A percentile compares a stretch with the other conserved stretches of the same genome.
Evolutionary conservation across 2,329 filamentous ascomycete species (phyloP).

Genomic region (Nannizzia gypsea): DNA sequence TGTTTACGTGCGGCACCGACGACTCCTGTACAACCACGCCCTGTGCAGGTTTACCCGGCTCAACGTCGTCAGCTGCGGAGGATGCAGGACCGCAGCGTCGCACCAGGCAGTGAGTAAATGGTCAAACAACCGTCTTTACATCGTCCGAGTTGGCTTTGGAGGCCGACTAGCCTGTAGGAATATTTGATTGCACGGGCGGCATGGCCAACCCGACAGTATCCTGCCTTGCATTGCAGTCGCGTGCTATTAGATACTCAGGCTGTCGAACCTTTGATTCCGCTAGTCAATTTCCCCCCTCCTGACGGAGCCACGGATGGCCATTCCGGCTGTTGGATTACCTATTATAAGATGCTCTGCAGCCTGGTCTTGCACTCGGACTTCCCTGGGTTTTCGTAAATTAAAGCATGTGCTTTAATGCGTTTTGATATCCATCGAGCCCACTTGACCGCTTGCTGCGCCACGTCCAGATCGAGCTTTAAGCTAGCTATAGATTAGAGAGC

Average conservation of each 20-base stretch:
- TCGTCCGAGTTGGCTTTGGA: background rate
- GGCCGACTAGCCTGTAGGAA: background rate
- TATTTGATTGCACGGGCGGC: background rate
- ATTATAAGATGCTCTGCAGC: background rate
- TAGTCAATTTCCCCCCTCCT: background rate
- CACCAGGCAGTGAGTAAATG: background rate
- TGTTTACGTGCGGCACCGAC: background rate
- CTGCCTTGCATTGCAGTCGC: background rate
- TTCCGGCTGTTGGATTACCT: background rate
- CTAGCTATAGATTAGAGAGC: background rate
- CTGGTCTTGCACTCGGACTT: background rate
- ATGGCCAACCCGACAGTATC: background rate
- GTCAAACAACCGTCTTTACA: background rate
- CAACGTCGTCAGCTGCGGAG: background rate
- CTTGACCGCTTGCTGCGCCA: background rate
- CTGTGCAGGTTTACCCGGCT: background rate
- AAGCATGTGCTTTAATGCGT: background rate
- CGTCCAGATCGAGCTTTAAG: background rate
- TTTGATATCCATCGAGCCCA: background rate
- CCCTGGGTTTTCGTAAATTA: background rate
- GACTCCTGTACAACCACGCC: background rate
- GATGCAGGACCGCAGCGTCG: background rate
- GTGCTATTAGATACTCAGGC: conserved; percentile 2
- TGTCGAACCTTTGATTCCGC: background rate
- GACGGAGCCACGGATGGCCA: background rate